Evolutionary conservation across 768 basidiomycete genomes (phyloP).

Genomic region (Cystofilobasidium capitatum): DNA sequence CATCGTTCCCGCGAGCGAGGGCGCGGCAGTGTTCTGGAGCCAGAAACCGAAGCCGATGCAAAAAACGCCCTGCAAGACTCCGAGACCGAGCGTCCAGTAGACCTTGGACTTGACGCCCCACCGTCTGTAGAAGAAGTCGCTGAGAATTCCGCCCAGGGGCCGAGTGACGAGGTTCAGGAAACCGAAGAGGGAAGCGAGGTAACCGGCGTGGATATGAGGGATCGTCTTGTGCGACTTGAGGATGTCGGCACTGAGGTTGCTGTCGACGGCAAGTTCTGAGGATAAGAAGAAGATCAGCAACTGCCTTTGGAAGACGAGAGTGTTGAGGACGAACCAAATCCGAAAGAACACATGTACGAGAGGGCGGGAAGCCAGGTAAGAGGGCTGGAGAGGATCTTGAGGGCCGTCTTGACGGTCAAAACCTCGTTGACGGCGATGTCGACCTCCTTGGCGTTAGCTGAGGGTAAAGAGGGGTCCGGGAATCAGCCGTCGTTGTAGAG

Average conservation of each 20-base stretch:
- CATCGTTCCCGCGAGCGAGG: constrained; percentile 27
- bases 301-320: too few relatives aligned
- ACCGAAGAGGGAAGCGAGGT: constrained; percentile 40
- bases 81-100: constrained; percentile 44
- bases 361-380: constrained; percentile 52
- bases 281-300: background rate
- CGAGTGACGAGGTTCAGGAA: constrained; percentile 50
- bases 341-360: constrained; percentile 52
- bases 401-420: constrained; percentile 40
- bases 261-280: constrained; percentile 53
- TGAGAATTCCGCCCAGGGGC: constrained; percentile 47
- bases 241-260: constrained; percentile 47
- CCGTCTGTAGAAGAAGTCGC: constrained; percentile 44
- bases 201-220: constrained; percentile 49
- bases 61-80: constrained; percentile 45
- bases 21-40: background rate
- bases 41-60: constrained; percentile 44
- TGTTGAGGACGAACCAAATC: too few relatives aligned
- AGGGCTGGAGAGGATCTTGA: constrained; percentile 41
- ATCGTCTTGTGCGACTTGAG: constrained; percentile 42
- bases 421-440: constrained; percentile 47
- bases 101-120: constrained; percentile 44
- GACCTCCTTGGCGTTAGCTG: constrained; percentile 39
- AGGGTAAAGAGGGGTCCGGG: background rate
- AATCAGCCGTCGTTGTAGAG: too few relatives aligned